Conservation (phyloP, 2,329 filamentous ascomycete species). For the Tolypocladium tundrense region DNA sequence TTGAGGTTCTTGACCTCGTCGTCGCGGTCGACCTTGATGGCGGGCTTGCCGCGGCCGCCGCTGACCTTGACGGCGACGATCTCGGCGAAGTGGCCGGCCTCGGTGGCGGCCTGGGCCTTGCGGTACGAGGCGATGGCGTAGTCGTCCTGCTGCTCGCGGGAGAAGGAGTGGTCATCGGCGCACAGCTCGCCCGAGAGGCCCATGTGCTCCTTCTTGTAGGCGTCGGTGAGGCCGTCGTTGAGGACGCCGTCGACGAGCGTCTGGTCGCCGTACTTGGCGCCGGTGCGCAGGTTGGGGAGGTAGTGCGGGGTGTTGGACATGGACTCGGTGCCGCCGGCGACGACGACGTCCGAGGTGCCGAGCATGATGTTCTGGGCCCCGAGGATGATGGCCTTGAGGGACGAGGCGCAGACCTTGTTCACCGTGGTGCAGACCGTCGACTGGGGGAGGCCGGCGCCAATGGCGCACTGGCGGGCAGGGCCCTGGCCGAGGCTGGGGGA, state of each 20-base stretch:
- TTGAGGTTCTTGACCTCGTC: constrained; percentile 96
- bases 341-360: constrained; percentile 83
- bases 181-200: constrained; percentile 88
- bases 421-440: constrained; percentile 80
- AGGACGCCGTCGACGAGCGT: constrained; percentile 81
- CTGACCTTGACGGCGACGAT: constrained; percentile 84
- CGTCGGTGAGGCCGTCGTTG: constrained; percentile 89
- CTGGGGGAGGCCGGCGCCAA: constrained; percentile 76
- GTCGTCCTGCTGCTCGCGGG: constrained; percentile 79
- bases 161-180: constrained; percentile 70
- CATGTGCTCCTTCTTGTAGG: constrained; percentile 96
- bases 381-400: constrained; percentile 87
- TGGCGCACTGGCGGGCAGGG: constrained; percentile 86
- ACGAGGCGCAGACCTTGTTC: constrained; percentile 98
- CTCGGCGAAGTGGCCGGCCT: constrained; percentile 75
- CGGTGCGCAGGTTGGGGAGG: constrained; percentile 74
- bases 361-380: constrained; percentile 97
- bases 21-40: constrained; percentile 69
- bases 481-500: constrained; percentile 75
- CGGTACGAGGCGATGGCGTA: constrained; percentile 95
- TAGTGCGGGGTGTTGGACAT: constrained; percentile 99
- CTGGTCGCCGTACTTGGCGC: constrained; percentile 91
- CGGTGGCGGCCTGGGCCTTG: constrained; percentile 79
- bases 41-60: constrained; percentile 82
- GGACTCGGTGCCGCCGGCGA: constrained; percentile 91